phyloP scores from a whole-genome alignment of 129 eudicot species.

The Smallanthus sonchifolius region DNA sequence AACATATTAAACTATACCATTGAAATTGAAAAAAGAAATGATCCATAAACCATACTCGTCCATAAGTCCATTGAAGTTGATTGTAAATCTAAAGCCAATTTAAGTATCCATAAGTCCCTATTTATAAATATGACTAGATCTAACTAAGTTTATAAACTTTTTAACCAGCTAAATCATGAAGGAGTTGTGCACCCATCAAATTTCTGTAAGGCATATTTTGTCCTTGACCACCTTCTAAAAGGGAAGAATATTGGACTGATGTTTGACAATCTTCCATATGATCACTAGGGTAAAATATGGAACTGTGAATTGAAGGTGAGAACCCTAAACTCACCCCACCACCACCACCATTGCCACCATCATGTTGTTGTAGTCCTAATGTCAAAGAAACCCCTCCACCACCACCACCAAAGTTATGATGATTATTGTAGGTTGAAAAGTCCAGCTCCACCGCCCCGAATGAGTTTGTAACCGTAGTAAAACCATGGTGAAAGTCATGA shows the following conservation, averaged over 20 bases:
- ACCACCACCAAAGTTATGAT: constrained; percentile 26
- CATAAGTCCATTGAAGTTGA: constrained; percentile 15
- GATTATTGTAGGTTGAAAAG: constrained; percentile 63
- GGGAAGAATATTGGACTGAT: constrained; percentile 59
- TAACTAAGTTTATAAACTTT: constrained; percentile 11
- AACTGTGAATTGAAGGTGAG: constrained; percentile 52
- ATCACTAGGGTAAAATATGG: constrained; percentile 72
- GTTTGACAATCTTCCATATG: constrained; percentile 66
- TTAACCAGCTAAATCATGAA: constrained; percentile 86
- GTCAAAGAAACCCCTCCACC: constrained; percentile 80
- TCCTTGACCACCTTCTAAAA: constrained; percentile 68
- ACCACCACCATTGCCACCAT: constrained; percentile 13
- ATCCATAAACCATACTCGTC: constrained; percentile 16
- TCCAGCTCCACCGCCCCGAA: constrained; percentile 62
- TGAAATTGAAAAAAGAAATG: constrained; percentile 2
- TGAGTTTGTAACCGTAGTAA: constrained; percentile 47
- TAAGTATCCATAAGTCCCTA: no score
- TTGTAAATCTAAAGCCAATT: constrained; percentile 21
- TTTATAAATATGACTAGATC: constrained; percentile 11
- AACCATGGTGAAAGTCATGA: constrained; percentile 15
- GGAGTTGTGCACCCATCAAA: constrained; percentile 97
- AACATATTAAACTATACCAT: constrained; percentile 13
- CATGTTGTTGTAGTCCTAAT: constrained; percentile 81
- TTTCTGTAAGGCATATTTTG: constrained; percentile 84
- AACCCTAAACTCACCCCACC: constrained; percentile 67